Evolutionary conservation across 306 rosid genomes (phyloP).

Genomic region (Inga laurina): DNA sequence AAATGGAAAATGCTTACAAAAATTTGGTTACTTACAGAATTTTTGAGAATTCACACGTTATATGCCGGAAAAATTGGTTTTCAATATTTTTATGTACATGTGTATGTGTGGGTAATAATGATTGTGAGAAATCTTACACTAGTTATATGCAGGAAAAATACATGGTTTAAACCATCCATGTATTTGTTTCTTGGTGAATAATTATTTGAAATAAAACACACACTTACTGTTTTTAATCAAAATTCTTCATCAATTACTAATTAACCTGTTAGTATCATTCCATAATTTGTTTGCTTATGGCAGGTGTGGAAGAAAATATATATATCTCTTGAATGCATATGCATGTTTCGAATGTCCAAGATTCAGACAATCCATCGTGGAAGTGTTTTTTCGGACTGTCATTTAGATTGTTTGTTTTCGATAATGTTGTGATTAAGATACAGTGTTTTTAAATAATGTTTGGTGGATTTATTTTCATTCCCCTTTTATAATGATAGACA

Average conservation of each 20-base stretch:
- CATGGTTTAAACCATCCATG: neutral
- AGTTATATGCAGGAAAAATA: too few relatives aligned
- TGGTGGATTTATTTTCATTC: neutral
- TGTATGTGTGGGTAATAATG: neutral
- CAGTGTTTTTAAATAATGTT: neutral
- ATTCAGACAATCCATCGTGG: neutral
- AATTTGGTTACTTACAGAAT: neutral
- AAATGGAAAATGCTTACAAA: neutral
- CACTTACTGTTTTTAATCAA: neutral
- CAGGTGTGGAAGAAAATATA: constrained; percentile 3
- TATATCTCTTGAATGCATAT: neutral
- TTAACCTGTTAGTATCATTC: constrained; percentile 10
- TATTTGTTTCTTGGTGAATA: neutral
- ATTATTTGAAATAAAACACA: neutral
- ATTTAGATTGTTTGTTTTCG: neutral
- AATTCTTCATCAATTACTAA: neutral
- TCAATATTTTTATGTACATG: neutral
- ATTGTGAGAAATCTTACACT: neutral
- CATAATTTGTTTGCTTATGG: neutral
- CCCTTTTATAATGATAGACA: neutral
- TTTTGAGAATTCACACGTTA: neutral
- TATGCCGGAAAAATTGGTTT: neutral
- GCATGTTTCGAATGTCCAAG: neutral
- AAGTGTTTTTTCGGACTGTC: neutral
- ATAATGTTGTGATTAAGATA: neutral